Base-by-base conservation (phyloP, 2,329 filamentous ascomycete species). In the Alternaria triticina region DNA sequence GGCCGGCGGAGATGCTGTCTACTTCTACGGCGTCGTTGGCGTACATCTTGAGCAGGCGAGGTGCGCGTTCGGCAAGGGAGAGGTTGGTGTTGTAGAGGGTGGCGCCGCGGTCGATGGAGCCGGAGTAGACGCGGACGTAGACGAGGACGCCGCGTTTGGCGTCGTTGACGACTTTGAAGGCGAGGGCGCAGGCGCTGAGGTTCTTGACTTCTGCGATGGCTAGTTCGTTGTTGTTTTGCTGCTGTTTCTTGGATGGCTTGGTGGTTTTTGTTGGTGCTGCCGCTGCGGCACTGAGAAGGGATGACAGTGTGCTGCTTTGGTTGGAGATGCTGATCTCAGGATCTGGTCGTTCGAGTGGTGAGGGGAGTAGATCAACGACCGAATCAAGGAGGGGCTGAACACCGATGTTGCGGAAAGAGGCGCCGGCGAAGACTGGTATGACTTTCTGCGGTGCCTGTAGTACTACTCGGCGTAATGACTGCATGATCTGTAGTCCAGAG, bases 101-200 rank as follows among this genome's bases (percentile, higher is more conserved):
- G 10, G 89, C 86, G 69, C 93, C 93, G 50, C 90, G 89, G 61
- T 89, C 88, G 57, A 99, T 83, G 2, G 88, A 87, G 10, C 96
- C 96, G 25, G 93, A 92, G 79, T 98, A 98, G 8, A 97, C 93
- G 44, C 96, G 89, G 10, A 98, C 90, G 75, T 96, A 98, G 66
- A 96, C 94, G 62, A 98, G 86, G 57, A 96, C 90, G 17, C 96
- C 96, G 60, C 94, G 90, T 67, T 91, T 91, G 9, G 91, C 84
- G 74, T 98, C 95, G 69, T 95, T 91, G 67, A 96, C 93, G 6
- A 98, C 96, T 80, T 99, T 99, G 86, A 98, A 99, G 8, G 90
- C 90, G 23, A 92, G 79, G 2, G 89, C 89, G 70, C 90, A 92
- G 30, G 86, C 86, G 68, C 88, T 84, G 1, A 98, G 87, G 15